These are phyloP conservation scores for Terana coerulea DNA, from an alignment of 768 basidiomycete species.

Conservation along the genomic window DNA sequence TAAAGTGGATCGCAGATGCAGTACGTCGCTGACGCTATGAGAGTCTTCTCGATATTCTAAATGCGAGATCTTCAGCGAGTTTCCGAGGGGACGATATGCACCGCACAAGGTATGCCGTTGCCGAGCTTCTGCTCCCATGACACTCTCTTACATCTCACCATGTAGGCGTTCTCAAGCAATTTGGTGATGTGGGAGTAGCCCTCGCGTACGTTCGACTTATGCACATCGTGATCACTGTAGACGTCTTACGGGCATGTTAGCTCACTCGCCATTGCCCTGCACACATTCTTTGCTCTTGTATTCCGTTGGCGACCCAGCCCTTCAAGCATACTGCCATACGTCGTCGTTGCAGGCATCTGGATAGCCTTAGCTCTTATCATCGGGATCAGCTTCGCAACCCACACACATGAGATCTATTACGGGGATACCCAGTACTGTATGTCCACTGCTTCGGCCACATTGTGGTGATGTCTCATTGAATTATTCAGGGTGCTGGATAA, in stretches of 20 bases:
- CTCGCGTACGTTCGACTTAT: constrained; percentile 28
- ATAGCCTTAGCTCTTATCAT: constrained; percentile 36
- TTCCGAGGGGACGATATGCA: constrained; percentile 28
- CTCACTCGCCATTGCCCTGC: constrained; percentile 32
- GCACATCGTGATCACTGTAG: neutral
- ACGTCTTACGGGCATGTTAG: neutral
- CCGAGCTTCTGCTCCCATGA: no score
- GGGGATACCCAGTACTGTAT: constrained; percentile 39
- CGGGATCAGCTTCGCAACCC: constrained; percentile 33
- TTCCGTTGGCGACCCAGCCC: constrained; percentile 27
- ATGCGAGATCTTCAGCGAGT: constrained; percentile 21
- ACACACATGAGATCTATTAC: constrained; percentile 36
- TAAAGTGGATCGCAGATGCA: constrained; percentile 18
- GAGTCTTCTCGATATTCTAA: neutral
- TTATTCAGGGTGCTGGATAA: constrained; percentile 52
- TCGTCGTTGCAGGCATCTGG: constrained; percentile 37
- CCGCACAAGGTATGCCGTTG: constrained; percentile 29
- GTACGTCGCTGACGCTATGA: constrained; percentile 1
- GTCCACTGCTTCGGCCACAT: neutral
- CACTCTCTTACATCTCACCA: neutral
- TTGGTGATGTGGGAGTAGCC: constrained; percentile 40
- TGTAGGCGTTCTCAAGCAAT: constrained; percentile 34
- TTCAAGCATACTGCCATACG: constrained; percentile 28
- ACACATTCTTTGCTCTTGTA: constrained; percentile 37
- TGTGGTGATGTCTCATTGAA: neutral